These are phyloP conservation scores for Aurantiochytrium sp. DNA, from an alignment of 108 stramenopile species.

Conservation along the genomic window DNA sequence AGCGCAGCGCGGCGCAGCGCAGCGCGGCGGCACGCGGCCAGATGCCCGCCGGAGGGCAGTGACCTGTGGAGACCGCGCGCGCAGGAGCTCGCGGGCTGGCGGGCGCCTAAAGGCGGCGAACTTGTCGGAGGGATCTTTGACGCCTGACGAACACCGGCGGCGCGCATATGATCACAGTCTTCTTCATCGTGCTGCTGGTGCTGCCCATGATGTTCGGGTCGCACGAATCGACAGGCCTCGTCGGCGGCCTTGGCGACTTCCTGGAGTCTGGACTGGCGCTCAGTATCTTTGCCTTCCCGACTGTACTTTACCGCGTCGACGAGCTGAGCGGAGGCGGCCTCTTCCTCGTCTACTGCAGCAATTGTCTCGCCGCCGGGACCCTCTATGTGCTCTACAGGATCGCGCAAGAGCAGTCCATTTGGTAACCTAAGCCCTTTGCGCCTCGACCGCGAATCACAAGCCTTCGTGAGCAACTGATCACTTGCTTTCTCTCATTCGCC, in stretches of 20 bases:
- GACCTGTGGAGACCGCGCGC: no score
- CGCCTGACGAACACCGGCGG: no score
- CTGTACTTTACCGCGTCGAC: constrained; percentile 15
- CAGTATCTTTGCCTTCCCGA: not conserved
- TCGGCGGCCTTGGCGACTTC: not conserved
- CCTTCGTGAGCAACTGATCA: no score
- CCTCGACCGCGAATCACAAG: no score
- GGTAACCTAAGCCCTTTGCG: no score
- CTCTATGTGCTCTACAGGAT: not conserved
- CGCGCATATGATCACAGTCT: not conserved
- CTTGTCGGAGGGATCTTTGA: no score
- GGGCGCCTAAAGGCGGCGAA: no score
- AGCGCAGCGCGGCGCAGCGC: no score
- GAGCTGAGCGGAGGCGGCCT: not conserved
- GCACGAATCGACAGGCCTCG: not conserved
- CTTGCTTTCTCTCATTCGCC: no score
- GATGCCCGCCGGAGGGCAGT: no score
- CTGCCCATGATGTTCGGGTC: constrained; percentile 29
- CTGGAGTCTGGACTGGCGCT: not conserved
- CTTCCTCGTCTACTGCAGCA: not conserved
- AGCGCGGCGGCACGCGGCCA: no score
- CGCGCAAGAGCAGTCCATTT: not conserved
- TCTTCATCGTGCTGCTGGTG: not conserved
- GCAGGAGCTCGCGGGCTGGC: no score
- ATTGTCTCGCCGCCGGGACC: not conserved